Evolutionary conservation across 306 rosid species (phyloP).

Genomic region (Vigna reflexopilosa): DNA sequence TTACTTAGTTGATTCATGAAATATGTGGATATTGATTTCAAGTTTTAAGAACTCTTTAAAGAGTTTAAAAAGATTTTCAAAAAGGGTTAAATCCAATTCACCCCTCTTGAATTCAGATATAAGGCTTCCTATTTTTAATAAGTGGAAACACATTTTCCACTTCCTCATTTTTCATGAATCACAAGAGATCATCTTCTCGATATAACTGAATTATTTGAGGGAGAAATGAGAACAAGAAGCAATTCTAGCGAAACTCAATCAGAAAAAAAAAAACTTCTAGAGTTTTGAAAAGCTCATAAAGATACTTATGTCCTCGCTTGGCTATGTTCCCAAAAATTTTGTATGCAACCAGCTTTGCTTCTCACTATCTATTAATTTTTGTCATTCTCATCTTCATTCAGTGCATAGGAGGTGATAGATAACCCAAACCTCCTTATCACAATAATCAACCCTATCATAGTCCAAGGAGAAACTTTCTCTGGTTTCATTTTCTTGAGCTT

Average conservation of each 20-base stretch:
- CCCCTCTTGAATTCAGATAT: no score
- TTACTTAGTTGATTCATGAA: no score
- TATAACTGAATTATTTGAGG: constrained; percentile 55
- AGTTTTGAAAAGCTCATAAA: constrained; percentile 1
- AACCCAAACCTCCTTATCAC: constrained; percentile 71
- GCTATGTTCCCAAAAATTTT: constrained; percentile 73
- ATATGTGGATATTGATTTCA: no score
- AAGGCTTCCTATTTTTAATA: no score
- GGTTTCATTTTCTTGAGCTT: constrained; percentile 77
- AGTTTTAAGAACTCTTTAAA: no score
- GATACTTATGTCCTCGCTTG: constrained; percentile 67
- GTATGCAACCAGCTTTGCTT: constrained; percentile 80
- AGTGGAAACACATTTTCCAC: constrained; percentile 68
- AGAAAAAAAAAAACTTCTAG: not conserved
- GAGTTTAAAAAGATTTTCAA: no score
- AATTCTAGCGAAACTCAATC: constrained; percentile 23
- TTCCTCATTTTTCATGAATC: constrained; percentile 73
- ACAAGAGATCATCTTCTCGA: constrained; percentile 77
- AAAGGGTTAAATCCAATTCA: no score
- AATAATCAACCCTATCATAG: constrained; percentile 76
- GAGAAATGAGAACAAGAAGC: constrained; percentile 33
- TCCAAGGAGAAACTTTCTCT: constrained; percentile 85
- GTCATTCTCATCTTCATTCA: constrained; percentile 58
- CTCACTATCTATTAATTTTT: constrained; percentile 78
- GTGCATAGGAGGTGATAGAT: constrained; percentile 66